phyloP scores from a whole-genome alignment of 352 stramenopile species.

The Pythium sp. region DNA sequence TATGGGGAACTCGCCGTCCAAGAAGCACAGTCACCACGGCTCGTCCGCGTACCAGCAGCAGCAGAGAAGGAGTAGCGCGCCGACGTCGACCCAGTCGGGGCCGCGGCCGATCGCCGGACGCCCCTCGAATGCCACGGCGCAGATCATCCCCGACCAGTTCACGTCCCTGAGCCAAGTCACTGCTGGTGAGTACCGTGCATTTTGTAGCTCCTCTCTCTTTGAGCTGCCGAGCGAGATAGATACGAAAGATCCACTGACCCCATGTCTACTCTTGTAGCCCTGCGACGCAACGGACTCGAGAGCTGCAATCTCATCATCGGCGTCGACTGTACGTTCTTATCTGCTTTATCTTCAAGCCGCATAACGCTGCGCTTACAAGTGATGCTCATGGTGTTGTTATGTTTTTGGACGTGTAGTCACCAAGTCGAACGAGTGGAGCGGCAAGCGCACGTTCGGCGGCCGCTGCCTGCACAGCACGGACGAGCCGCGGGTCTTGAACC shows the following conservation, averaged over 20 bases:
- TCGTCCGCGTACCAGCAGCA: background rate
- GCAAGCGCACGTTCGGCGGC: constrained; percentile 75
- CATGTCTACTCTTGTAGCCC: constrained; percentile 23
- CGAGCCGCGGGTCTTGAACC: constrained; percentile 44
- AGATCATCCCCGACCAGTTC: constrained; percentile 76
- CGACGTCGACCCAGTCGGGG: constrained; percentile 32
- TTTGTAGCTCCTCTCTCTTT: background rate
- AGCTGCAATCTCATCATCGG: constrained; percentile 85
- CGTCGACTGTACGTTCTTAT: constrained; percentile 69
- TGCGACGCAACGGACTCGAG: constrained; percentile 73
- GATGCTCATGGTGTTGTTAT: background rate
- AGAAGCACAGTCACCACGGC: background rate
- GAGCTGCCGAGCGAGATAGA: background rate
- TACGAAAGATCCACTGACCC: background rate
- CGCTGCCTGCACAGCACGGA: constrained; percentile 68
- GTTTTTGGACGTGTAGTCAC: constrained; percentile 59
- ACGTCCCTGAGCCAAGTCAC: constrained; percentile 67
- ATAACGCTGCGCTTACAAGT: background rate
- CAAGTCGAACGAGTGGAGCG: constrained; percentile 89
- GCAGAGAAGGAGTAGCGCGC: constrained; percentile 14
- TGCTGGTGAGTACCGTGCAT: constrained; percentile 18
- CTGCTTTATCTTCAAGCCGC: background rate
- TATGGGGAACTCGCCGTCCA: constrained; percentile 34
- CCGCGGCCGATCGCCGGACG: constrained; percentile 23
- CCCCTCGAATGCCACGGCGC: constrained; percentile 19